Evolutionary conservation across 1,139 yeast genomes (phyloP), one percentile per base, ranked within the genome.

Genomic region (Candida buenavistaensis): DNA sequence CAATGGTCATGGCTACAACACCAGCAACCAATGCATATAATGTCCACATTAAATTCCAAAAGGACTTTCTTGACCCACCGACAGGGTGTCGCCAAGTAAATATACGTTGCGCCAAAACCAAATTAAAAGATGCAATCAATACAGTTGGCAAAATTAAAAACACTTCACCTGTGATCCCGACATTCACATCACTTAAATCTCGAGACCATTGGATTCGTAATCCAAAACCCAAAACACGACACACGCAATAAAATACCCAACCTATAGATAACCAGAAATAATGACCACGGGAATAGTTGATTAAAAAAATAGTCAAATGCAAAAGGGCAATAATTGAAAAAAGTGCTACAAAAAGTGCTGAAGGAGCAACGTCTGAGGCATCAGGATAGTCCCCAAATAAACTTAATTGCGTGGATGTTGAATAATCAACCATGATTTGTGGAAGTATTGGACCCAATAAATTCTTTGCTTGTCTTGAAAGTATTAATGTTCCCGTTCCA

Each of bases 81-180:
- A 79, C 83, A 3, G 95, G 94, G 52, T 85, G 94, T 52, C 86
- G 68, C 88, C 92, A 82, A 6, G 90, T 82, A 60, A 83, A 84
- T 29, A 84, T 68, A 47, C 95, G 72, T 55, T 84, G 92, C 4
- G 89, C 89, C 41, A 85, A 62, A 28, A 82, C 73, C 57, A 83
- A 71, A 51, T 82, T 80, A 45, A 77, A 64, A 1, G 82, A 71
- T 14, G 78, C 76, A 27, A 81, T 51, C 12, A 79, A 48, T 32
- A 80, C 73, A 6, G 80, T 66, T 15, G 80, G 82, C 40, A 82
- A 59, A 42, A 81, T 70, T 30, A 75, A 56, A 39, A 84, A 72
- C 20, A 83, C 78, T 32, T 74, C 78, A 22, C 82, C 68, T 3
- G 84, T 68, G 33, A 85, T 67, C 14, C 89, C 94, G 16, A 63